Evolutionary conservation across 495 filamentous ascomycete species (phyloP), one percentile per base, ranked within the genome.

Genomic region (Penicillium arizonense): DNA sequence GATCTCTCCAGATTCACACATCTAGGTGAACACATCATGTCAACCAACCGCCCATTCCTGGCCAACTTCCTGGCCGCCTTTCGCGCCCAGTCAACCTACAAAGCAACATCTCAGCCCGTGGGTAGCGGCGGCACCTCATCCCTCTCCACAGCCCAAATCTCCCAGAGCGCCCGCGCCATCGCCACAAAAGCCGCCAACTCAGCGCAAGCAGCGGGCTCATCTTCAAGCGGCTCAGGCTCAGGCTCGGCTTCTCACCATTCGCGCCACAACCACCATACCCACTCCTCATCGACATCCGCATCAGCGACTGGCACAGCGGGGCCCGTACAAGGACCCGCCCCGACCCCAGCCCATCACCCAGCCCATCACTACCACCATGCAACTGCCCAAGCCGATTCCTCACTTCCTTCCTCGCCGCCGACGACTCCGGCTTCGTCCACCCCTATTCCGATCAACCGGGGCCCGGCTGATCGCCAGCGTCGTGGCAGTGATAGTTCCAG

Each of bases 11-110:
- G n/a, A 52, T 34, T 30, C 26, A 18, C 35, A 37, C 35, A 37
- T 14, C 14, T 14, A 32, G 43, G 26, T 14, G 20, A 34, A 21
- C 40, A 20, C 39, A 49, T 23, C 51, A 76, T 77, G 74, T 67
- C 87, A 1, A 89, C 87, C 51, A 90, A 93, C 75, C 78, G 88
- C 35, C 87, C 90, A 49, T 93, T 92, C 79, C 79, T 95, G 56
- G 84, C 87, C 50, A 90, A 88, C 76, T 90, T 95, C 79, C 82
- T 95, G 56, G 86, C 88, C 63, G 88, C 89, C 58, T 93, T 93
- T 69, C 85, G 90, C 43, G 77, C 82, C 53, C 79, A 82, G 65
- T 81, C 77, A 34, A 71, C 76, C 56, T 73, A 67, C 50, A 78
- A 80, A 53, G 59, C 77, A 35, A 62, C 77, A 20, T 59, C 68